Evolutionary conservation across 73 alveolate genomes (phyloP).

Genomic region (Blepharisma stoltei): DNA sequence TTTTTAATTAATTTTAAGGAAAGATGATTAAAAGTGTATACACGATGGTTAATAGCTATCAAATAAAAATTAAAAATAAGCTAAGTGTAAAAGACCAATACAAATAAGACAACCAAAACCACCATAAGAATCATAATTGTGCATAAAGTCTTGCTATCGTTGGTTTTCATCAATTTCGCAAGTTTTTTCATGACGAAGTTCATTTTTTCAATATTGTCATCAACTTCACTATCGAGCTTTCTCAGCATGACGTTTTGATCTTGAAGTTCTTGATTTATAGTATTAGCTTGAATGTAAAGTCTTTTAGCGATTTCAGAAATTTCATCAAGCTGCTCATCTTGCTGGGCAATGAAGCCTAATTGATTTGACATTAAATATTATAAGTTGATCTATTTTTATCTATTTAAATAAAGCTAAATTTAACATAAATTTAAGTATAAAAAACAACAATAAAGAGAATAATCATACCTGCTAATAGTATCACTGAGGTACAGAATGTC

Average conservation of each 20-base stretch:
- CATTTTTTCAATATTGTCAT: slow-evolving; percentile 39
- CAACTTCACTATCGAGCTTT: slow-evolving; percentile 36
- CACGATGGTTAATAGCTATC: too few relatives aligned
- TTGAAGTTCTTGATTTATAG: slow-evolving; percentile 32
- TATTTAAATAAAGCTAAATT: too few relatives aligned
- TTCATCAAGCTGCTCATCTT: slow-evolving; percentile 43
- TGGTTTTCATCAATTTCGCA: slow-evolving; percentile 37
- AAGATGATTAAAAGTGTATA: too few relatives aligned
- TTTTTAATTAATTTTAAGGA: too few relatives aligned
- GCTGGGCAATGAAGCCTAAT: slow-evolving; percentile 32
- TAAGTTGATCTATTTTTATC: too few relatives aligned
- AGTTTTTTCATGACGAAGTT: slow-evolving; percentile 42
- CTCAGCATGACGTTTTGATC: slow-evolving; percentile 31
- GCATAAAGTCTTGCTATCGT: slow-evolving; percentile 38
- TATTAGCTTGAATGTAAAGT: slow-evolving; percentile 42
- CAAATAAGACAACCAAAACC: slow-evolving; percentile 27
- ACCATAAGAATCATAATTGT: slow-evolving; percentile 37
- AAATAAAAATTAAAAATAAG: background rate
- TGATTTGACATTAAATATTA: too few relatives aligned
- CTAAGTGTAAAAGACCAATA: slow-evolving; percentile 28
- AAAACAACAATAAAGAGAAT: too few relatives aligned
- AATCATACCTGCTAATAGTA: too few relatives aligned
- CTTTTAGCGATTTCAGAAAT: slow-evolving; percentile 39
- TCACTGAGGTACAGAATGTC: too few relatives aligned
- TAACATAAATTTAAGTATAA: too few relatives aligned